Conservation (phyloP, 2,329 filamentous ascomycete genomes). For the Penicillium sp. region DNA sequence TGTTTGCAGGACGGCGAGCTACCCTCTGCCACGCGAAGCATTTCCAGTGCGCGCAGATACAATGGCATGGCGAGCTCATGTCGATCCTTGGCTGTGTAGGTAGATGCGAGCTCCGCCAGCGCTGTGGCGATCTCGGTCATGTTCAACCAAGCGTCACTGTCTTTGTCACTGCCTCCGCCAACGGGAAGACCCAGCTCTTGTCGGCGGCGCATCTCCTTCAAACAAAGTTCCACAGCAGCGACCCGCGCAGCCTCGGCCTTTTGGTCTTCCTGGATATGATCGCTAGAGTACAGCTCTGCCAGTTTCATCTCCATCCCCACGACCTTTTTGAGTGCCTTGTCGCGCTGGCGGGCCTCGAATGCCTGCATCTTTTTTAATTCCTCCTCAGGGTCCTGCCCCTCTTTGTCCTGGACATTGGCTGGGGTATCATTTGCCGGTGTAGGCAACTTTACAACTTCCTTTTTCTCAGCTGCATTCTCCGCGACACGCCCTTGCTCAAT, state of each 20-base stretch:
- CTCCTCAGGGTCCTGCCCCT: conserved; percentile 22
- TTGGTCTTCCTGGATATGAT: conserved; percentile 68
- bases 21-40: conserved; percentile 52
- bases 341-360: conserved; percentile 47
- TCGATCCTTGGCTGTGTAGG: conserved; percentile 68
- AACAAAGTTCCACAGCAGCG: conserved; percentile 73
- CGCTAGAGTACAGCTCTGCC: conserved; percentile 73
- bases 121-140: conserved; percentile 36
- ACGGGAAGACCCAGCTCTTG: conserved; percentile 63
- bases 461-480: conserved; percentile 13
- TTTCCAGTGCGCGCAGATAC: conserved; percentile 75
- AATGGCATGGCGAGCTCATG: conserved; percentile 80
- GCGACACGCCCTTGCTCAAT: conserved; percentile 27
- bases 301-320: conserved; percentile 78
- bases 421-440: conserved; percentile 20
- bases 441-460: conserved; percentile 16
- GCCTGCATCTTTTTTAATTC: conserved; percentile 24
- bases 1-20: conserved; percentile 63
- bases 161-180: conserved; percentile 52
- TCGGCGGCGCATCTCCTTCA: conserved; percentile 69
- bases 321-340: conserved; percentile 66
- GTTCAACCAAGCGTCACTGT: conserved; percentile 35
- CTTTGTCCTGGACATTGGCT: conserved; percentile 18
- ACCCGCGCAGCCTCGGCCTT: conserved; percentile 70
- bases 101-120: conserved; percentile 62